Evolutionary conservation across 192 early-diverging fungal genomes (phyloP), one percentile per base, ranked within the genome.

Genomic region (Backusella luteola): DNA sequence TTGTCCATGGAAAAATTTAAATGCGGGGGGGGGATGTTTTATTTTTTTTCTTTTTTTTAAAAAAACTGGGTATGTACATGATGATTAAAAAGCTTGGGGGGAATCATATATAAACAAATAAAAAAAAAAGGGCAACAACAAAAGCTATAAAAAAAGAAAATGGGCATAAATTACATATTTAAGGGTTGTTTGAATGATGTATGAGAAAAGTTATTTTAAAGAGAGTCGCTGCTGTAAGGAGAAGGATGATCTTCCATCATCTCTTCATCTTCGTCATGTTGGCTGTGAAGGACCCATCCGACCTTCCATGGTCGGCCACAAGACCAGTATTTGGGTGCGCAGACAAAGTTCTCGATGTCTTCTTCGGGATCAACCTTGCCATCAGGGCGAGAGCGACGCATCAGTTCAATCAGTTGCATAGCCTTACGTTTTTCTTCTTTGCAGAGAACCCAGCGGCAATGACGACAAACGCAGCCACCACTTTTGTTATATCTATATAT

Each of bases 341-440:
- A 84, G 34, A 73, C 76, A 53, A 84, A 84, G 35, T 74, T 74
- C 75, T 84, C 82, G 32, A 84, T 84, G 38, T 78, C 73, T 53
- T 84, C 82, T 34, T 84, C 77, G 12, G 69, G 68, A 63, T 75
- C 75, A 0, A 84, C 34, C 23, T 72, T 53, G 17, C 79, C 82
- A 72, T 74, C 78, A 12, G 78, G 78, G 36, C 82, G 75, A 67
- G 75, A 77, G 3, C 52, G 46, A 15, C 79, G 71, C 82, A 84
- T 84, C 29, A 76, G 35, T 34, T 84, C 79, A 68, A 84, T 84
- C n/a, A 77, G 66, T 72, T 77, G 68, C 49, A 80, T 73, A 23
- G 82, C 82, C 52, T 84, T 84, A 21, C 76, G 76, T 12, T 80
- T 79, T 46, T 84, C 82, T 73, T 84, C 82, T 73, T 84, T 84